These are phyloP conservation scores for Annulohypoxylon maeteangense DNA, from an alignment of 495 filamentous ascomycete genomes.

Conservation along the genomic window DNA sequence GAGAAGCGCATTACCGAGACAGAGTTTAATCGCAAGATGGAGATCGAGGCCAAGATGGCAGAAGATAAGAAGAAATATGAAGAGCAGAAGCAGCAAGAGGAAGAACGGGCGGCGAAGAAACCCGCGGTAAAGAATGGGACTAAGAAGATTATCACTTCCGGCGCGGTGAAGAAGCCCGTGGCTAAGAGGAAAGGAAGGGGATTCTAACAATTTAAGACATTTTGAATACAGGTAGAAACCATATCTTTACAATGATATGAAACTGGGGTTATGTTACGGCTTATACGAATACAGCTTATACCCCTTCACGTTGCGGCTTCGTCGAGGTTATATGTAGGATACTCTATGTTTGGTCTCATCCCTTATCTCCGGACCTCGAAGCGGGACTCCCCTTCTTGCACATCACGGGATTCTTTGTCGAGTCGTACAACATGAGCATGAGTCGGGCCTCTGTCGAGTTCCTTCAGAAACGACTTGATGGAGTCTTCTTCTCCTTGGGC, in stretches of 20 bases:
- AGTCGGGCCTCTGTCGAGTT: conserved; percentile 77
- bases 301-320: conserved; percentile 6
- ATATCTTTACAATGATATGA: neutral
- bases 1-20: conserved; percentile 91
- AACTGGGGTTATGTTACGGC: conserved; percentile 3
- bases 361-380: conserved; percentile 66
- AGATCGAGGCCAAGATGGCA: conserved; percentile 93
- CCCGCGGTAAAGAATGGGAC: conserved; percentile 50
- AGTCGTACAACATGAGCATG: conserved; percentile 75
- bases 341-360: neutral
- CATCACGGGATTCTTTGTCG: conserved; percentile 71
- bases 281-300: too few species aligned
- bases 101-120: conserved; percentile 61
- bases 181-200: conserved; percentile 66
- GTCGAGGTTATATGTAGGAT: neutral
- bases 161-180: conserved; percentile 71
- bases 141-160: conserved; percentile 64
- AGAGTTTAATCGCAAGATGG: conserved; percentile 95
- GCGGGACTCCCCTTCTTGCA: conserved; percentile 68
- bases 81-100: conserved; percentile 62
- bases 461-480: conserved; percentile 75
- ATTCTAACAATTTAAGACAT: conserved; percentile 52
- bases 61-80: conserved; percentile 83
- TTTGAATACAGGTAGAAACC: conserved; percentile 13
- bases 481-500: conserved; percentile 76